Base-by-base conservation (phyloP, 768 basidiomycete species). In the Kockovaella imperatae region DNA sequence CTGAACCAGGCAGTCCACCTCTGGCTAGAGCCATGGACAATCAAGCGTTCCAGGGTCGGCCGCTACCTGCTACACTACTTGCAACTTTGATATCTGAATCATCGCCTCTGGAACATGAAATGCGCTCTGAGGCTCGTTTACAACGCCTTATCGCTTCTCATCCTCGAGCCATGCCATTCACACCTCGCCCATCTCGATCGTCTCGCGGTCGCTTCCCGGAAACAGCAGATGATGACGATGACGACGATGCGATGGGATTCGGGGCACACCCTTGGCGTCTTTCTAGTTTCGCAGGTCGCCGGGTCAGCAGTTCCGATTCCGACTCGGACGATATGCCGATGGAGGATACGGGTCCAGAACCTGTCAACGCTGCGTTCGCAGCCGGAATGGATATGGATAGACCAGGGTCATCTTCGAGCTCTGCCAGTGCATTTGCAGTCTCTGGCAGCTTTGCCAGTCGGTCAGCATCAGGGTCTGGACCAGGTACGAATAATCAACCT, bases 351-450 rank as follows among this genome's bases (percentile, higher is more conserved):
- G 39, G 26, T 11, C 49, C 49, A 15, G 64, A 66, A 39, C 58
- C 64, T 17, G 64, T 66, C 35, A 66, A 62, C 42, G 36, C 48
- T 14, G 64, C 64, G 6, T 66, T 66, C 39, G 64, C 64, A 32
- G 60, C 64, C 20, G 64, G 60, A 1, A 66, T 66, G 64, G 64
- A 66, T 45, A 62, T 66, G 64, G 64, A 65, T 36, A 35, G 64
- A 20, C 58, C 58, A 2, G 38, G 31, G 3, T 60, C 58, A 8
- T 57, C 56, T 3, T 53, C 52, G 2, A 49, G 47, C 1, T 51
- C 50, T 28, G 6, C 7, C 23, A 11, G 40, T 23, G 7, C 6
- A 10, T 13, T 10, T 7, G 10, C 36, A 11, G 36, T 8, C 21
- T 20, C 10, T 8, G 18, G 36, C 8, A 42, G 21, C 10, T 8